These are phyloP conservation scores for Hypomontagnella submonticulosa DNA, from an alignment of 495 filamentous ascomycete genomes.

Conservation along the genomic window DNA sequence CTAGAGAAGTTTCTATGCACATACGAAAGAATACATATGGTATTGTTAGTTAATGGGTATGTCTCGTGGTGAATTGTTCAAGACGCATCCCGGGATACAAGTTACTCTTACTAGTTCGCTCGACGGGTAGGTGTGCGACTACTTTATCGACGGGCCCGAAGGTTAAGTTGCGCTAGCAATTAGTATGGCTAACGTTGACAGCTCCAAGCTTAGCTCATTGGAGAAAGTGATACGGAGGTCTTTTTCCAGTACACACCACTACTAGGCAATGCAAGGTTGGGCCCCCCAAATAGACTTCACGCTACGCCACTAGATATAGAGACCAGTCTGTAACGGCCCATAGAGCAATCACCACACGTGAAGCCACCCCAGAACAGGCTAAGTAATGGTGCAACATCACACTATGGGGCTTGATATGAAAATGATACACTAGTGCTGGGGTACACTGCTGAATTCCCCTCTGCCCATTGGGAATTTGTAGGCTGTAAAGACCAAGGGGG, in stretches of 20 bases:
- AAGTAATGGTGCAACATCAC: background rate
- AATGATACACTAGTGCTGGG: background rate
- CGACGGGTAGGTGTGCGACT: background rate
- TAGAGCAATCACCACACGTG: background rate
- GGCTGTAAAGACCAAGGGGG: no score
- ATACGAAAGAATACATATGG: background rate
- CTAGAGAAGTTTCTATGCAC: background rate
- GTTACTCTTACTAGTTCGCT: background rate
- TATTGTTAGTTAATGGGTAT: conserved; percentile 1
- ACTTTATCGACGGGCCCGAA: conserved; percentile 26
- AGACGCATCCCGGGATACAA: background rate
- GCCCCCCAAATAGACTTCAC: conserved; percentile 32
- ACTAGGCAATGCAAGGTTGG: no score
- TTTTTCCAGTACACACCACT: background rate
- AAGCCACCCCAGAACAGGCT: background rate
- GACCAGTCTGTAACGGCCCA: conserved; percentile 1
- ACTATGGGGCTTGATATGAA: background rate
- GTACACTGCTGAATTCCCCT: background rate
- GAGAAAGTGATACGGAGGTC: background rate
- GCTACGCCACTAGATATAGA: conserved; percentile 30
- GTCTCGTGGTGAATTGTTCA: conserved; percentile 3
- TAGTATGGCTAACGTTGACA: conserved; percentile 10
- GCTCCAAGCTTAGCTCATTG: conserved; percentile 3
- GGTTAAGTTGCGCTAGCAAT: conserved; percentile 23
- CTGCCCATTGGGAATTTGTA: no score